Evolutionary conservation across 768 basidiomycete species (phyloP).

Genomic region (Lyophyllum decastes): DNA sequence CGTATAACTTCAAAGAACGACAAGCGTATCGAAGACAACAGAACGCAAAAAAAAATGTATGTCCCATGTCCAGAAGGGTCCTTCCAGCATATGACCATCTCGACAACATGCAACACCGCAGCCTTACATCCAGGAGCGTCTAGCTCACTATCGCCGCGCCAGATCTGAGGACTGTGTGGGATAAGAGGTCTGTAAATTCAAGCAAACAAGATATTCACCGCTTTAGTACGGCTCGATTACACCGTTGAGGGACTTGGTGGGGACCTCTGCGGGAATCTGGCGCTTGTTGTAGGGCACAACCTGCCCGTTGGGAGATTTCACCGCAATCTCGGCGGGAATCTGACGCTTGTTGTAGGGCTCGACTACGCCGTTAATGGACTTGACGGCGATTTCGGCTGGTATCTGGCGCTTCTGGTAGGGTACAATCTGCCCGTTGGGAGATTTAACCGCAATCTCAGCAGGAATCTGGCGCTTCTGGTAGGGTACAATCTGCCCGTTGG

Average conservation of each 20-base stretch:
- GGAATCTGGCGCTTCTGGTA: conserved; percentile 22
- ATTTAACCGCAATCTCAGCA: conserved; percentile 29
- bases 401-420: conserved; percentile 26
- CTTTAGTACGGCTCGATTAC: conserved; percentile 16
- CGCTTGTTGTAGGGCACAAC: conserved; percentile 22
- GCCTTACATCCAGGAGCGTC: neutral
- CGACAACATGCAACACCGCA: conserved; percentile 1
- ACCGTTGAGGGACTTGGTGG: conserved; percentile 26
- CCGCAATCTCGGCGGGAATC: conserved; percentile 30
- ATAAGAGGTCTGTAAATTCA: neutral
- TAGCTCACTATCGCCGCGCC: neutral
- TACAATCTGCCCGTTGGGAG: conserved; percentile 32
- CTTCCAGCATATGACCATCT: conserved; percentile 13
- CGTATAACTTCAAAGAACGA: conserved; percentile 11
- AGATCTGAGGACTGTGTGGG: neutral
- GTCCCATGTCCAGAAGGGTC: conserved; percentile 6
- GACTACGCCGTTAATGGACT: conserved; percentile 20
- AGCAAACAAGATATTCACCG: neutral
- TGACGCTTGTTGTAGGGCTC: conserved; percentile 26
- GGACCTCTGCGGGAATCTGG: conserved; percentile 23
- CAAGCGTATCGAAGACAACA: conserved; percentile 5
- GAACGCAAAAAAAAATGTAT: neutral
- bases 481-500: conserved; percentile 17
- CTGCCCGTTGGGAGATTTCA: conserved; percentile 22
- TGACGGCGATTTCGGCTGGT: conserved; percentile 26